Evolutionary conservation across 1,284 basidiomycete genomes (phyloP).

Genomic region (Megacollybia platyphylla): DNA sequence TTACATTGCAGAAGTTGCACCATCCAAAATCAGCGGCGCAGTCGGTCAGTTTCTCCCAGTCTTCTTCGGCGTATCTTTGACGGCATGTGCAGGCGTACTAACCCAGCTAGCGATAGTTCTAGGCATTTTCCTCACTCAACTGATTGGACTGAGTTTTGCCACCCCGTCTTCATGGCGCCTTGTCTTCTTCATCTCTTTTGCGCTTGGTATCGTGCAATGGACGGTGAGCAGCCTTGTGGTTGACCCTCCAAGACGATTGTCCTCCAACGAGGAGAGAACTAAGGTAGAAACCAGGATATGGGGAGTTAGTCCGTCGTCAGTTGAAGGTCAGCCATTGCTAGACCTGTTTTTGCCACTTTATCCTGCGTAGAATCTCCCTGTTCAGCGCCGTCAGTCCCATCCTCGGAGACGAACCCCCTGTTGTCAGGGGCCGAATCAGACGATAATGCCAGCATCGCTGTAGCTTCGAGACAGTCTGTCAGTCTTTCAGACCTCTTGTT

Average conservation of each 20-base stretch:
- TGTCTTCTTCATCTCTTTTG: conserved; percentile 58
- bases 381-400: background rate
- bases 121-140: conserved; percentile 73
- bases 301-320: conserved; percentile 14
- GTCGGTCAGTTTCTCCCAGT: conserved; percentile 33
- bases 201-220: conserved; percentile 47
- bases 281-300: conserved; percentile 37
- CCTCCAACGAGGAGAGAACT: conserved; percentile 29
- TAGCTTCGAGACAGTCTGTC: conserved; percentile 19
- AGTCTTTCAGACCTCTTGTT: conserved; percentile 42
- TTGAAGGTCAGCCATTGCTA: background rate
- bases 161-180: conserved; percentile 61
- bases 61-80: conserved; percentile 6
- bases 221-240: conserved; percentile 35
- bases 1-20: conserved; percentile 75
- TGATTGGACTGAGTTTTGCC: conserved; percentile 49
- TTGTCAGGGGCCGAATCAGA: conserved; percentile 28
- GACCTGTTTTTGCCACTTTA: background rate
- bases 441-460: conserved; percentile 10
- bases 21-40: conserved; percentile 58
- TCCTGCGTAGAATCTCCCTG: background rate
- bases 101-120: conserved; percentile 83
- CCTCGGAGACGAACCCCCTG: conserved; percentile 18
- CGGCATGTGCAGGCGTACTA: conserved; percentile 49
- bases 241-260: conserved; percentile 62